Evolutionary conservation across 768 basidiomycete species (phyloP).

Genomic region (Tephrocybe rancida): DNA sequence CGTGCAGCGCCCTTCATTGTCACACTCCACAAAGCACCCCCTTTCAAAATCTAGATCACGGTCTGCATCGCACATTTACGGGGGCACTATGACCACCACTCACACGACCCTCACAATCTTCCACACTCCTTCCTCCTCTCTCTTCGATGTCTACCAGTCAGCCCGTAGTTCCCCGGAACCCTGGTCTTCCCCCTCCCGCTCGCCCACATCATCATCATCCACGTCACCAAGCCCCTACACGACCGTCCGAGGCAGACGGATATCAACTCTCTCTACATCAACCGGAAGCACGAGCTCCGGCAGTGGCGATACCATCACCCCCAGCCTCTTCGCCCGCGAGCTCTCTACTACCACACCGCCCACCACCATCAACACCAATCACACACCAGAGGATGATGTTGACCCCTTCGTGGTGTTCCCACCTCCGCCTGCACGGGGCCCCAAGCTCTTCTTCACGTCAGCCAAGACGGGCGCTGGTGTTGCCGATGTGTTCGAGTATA

Average conservation of each 20-base stretch:
- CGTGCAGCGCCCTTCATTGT: slow-evolving; percentile 23
- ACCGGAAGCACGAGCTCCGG: slow-evolving; percentile 43
- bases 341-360: slow-evolving; percentile 15
- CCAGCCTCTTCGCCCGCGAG: slow-evolving; percentile 52
- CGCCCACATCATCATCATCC: slow-evolving; percentile 14
- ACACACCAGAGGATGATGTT: neutral
- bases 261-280: slow-evolving; percentile 24
- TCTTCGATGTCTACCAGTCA: slow-evolving; percentile 63
- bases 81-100: slow-evolving; percentile 59
- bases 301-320: slow-evolving; percentile 63
- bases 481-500: slow-evolving; percentile 73
- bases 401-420: slow-evolving; percentile 18
- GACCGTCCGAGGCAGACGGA: slow-evolving; percentile 24
- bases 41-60: slow-evolving; percentile 48
- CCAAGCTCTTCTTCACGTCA: slow-evolving; percentile 73
- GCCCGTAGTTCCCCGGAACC: slow-evolving; percentile 63
- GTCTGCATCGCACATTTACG: slow-evolving; percentile 41
- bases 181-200: slow-evolving; percentile 20
- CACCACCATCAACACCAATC: slow-evolving; percentile 13
- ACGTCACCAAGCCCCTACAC: slow-evolving; percentile 23
- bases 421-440: slow-evolving; percentile 51
- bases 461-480: slow-evolving; percentile 82
- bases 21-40: slow-evolving; percentile 29
- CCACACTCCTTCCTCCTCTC: slow-evolving; percentile 80
- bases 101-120: slow-evolving; percentile 64